Conservation (phyloP, 1,139 yeast species). For the Zygoascus meyerae region DNA sequence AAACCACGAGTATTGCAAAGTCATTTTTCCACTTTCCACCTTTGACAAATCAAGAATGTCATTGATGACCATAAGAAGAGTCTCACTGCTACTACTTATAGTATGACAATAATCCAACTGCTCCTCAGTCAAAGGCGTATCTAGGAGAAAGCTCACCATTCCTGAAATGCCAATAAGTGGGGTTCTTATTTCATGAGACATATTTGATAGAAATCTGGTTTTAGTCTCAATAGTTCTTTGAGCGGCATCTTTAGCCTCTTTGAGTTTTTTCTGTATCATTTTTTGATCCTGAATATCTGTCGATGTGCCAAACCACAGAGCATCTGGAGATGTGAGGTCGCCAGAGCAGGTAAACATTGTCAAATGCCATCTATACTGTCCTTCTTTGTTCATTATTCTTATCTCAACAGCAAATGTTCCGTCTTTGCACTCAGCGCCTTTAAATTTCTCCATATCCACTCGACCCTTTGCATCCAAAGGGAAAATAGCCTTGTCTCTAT, state of each 20-base stretch:
- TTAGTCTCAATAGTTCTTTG: conserved; percentile 90
- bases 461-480: conserved; percentile 15
- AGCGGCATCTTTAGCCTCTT: conserved; percentile 83
- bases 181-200: conserved; percentile 86
- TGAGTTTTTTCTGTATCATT: conserved; percentile 53
- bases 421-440: conserved; percentile 15
- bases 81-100: conserved; percentile 72
- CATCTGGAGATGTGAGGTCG: conserved; percentile 14
- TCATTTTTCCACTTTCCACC: conserved; percentile 82
- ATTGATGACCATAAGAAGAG: conserved; percentile 69
- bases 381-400: conserved; percentile 25
- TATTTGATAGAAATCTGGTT: conserved; percentile 84
- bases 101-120: conserved; percentile 79
- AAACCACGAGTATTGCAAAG: conserved; percentile 70
- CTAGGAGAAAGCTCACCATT: conserved; percentile 88
- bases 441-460: conserved; percentile 14
- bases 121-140: conserved; percentile 70
- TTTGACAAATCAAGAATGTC: conserved; percentile 77
- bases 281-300: conserved; percentile 34
- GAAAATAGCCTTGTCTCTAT: conserved; percentile 27
- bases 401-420: conserved; percentile 26
- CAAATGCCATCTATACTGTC: conserved; percentile 32
- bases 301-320: conserved; percentile 34
- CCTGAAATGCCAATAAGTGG: conserved; percentile 92
- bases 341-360: conserved; percentile 28